phyloP scores from a whole-genome alignment of 1,284 basidiomycete species.

The Ustanciosporium gigantosporum region DNA sequence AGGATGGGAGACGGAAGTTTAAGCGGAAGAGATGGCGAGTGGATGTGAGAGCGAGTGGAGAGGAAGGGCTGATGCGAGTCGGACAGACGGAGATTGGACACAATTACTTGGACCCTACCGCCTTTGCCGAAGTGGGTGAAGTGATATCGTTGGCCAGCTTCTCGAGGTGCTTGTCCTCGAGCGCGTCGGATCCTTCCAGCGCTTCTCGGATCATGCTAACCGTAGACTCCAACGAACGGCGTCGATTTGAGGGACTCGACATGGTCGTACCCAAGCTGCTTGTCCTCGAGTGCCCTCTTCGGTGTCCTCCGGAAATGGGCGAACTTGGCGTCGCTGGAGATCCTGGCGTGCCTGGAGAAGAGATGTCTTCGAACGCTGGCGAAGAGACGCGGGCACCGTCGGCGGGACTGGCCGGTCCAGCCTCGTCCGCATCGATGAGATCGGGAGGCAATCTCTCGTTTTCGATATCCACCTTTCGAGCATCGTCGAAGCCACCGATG shows the following conservation, averaged over 20 bases:
- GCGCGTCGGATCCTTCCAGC: slow-evolving; percentile 48
- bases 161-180: slow-evolving; percentile 47
- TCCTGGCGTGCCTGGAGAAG: slow-evolving; percentile 19
- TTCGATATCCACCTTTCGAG: slow-evolving; percentile 97
- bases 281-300: slow-evolving; percentile 63
- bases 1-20: no score
- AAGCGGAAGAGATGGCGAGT: no score
- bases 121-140: slow-evolving; percentile 27
- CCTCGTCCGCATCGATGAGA: slow-evolving; percentile 82
- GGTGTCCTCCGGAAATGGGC: slow-evolving; percentile 36
- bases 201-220: slow-evolving; percentile 82
- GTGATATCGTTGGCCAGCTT: slow-evolving; percentile 51
- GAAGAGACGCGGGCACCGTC: slow-evolving; percentile 66
- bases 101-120: no score
- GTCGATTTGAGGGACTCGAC: slow-evolving; percentile 88
- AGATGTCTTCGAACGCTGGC: slow-evolving; percentile 43
- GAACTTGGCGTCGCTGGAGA: slow-evolving; percentile 40
- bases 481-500: slow-evolving; percentile 91
- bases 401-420: slow-evolving; percentile 69
- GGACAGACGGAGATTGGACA: no score
- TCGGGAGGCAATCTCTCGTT: slow-evolving; percentile 87
- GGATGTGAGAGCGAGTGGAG: no score
- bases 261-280: slow-evolving; percentile 93
- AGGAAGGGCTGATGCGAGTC: no score
- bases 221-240: slow-evolving; percentile 91